Base-by-base conservation (phyloP, 257 asterid genomes). In the Gentiana dahurica region DNA sequence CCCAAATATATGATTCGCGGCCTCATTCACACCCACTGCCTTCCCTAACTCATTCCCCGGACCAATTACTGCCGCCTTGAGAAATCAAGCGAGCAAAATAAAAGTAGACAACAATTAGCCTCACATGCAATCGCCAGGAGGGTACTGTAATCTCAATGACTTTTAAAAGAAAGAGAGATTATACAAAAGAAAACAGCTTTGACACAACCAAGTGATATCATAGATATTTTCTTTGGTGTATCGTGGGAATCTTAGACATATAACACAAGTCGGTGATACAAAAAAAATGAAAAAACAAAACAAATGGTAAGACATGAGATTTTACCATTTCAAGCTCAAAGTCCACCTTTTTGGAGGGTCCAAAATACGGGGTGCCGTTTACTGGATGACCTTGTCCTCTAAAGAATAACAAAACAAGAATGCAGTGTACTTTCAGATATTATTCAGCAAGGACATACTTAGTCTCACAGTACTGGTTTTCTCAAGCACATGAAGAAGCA, bases 321-420 rank as follows among this genome's bases (percentile, higher is more conserved):
- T 79, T 69, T 76, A 85, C 98, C 98, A 91, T 91, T 83, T 91
- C 98, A 63, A 91, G 80, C 79, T 92, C 98, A 61, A 88, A 92
- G 79, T 92, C 98, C 85, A 92, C 67, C 82, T 85, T 92, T 53
- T 88, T 81, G 58, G 97, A 85, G 59, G 98, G 95, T 57, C 98
- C 98, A 72, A 92, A 92, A 71, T 81, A 88, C 1, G 98, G 77
- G 34, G 93, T 77, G 55, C 55, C 70, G 45, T 62, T 86, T 60
- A 80, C 47, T 58, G 95, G 98, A 59, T 73, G 83, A 58, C 75
- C 90, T 79, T 92, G 98, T 54, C 97, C 98, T 77, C 98, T 92
- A 76, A 52, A 73, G 24, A 24, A 24, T 24, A 24, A 24, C 24
- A 24, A 24, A 24, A 24, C 24, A 59, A 54, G 36, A 65, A 55